Evolutionary conservation across 2,329 filamentous ascomycete genomes (phyloP).

Genomic region (Tetracladium maxilliforme): DNA sequence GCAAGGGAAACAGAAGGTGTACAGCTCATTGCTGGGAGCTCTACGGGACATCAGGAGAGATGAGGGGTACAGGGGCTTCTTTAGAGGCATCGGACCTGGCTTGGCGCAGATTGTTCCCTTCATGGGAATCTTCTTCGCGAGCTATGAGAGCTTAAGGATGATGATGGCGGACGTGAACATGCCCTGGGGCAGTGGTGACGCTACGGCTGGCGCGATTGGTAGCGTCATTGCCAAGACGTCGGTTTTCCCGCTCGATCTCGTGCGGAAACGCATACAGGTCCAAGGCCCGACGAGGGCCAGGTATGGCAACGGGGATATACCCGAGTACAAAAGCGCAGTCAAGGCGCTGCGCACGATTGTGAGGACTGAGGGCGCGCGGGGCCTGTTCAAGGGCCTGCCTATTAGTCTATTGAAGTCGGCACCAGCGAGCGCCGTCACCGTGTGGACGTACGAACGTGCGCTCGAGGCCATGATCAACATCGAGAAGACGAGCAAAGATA

Average conservation of each 20-base stretch:
- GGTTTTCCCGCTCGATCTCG: constrained; percentile 86
- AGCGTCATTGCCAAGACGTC: constrained; percentile 74
- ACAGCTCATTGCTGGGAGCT: constrained; percentile 53
- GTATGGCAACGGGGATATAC: constrained; percentile 82
- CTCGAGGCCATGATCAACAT: constrained; percentile 27
- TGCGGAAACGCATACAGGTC: constrained; percentile 86
- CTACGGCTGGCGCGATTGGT: constrained; percentile 65
- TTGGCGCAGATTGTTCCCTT: constrained; percentile 84
- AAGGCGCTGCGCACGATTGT: constrained; percentile 55
- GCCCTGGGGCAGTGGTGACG: constrained; percentile 68
- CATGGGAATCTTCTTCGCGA: constrained; percentile 92
- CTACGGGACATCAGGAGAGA: constrained; percentile 56
- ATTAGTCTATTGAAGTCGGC: constrained; percentile 72
- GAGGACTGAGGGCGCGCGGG: constrained; percentile 57
- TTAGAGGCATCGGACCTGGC: constrained; percentile 70
- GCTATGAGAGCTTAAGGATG: constrained; percentile 64
- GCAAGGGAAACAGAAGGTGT: constrained; percentile 71
- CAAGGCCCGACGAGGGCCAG: constrained; percentile 71
- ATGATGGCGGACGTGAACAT: constrained; percentile 38
- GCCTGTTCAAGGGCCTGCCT: constrained; percentile 68
- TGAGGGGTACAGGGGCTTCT: constrained; percentile 72
- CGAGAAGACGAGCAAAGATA: background rate
- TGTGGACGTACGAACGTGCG: constrained; percentile 61
- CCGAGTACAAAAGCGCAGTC: constrained; percentile 57
- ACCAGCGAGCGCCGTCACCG: constrained; percentile 61